phyloP scores from a whole-genome alignment of 257 asterid genomes.

The Cinchona pubescens region DNA sequence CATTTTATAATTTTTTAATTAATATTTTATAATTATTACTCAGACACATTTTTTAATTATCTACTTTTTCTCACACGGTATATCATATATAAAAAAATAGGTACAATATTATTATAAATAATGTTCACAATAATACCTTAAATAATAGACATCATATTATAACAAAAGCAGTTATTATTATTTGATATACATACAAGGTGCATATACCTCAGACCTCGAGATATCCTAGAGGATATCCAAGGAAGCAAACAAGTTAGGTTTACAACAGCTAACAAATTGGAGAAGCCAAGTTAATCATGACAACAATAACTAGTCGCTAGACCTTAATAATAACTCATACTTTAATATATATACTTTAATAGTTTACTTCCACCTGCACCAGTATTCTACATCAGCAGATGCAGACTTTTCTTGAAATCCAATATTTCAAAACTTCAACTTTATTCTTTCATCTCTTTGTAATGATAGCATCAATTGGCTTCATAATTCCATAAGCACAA shows the following conservation, averaged over 20 bases:
- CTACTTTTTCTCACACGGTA: no score
- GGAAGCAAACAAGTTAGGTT: not conserved
- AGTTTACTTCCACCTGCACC: slow-evolving; percentile 5
- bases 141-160: no score
- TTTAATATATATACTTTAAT: not conserved
- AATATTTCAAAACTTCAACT: not conserved
- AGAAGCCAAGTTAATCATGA: not conserved
- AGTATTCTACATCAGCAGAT: slow-evolving; percentile 6
- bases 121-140: no score
- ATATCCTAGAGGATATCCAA: not conserved
- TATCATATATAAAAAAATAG: no score
- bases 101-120: no score
- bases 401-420: not conserved
- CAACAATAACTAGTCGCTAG: not conserved
- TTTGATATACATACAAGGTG: not conserved
- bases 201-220: not conserved
- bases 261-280: not conserved
- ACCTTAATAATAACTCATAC: not conserved
- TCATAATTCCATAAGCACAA: not conserved
- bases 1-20: no score
- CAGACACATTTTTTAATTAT: no score
- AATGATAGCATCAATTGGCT: no score
- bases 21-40: no score
- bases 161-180: not conserved
- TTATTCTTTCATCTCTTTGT: not conserved